phyloP scores from a whole-genome alignment of 2,329 filamentous ascomycete species.

The Diaporthe destruens region DNA sequence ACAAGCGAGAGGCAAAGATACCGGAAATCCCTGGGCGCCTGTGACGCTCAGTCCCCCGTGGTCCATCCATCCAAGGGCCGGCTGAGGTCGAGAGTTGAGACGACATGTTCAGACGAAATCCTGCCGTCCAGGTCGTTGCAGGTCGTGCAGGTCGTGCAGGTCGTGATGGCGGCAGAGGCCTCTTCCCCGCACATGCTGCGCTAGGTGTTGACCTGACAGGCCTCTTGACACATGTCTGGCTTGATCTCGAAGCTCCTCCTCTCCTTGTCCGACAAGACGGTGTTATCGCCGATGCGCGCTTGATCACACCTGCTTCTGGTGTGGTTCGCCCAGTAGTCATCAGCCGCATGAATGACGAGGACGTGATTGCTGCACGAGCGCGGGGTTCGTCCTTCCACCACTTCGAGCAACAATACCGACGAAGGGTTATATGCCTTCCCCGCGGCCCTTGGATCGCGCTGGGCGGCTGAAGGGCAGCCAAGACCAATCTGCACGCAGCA shows the following conservation, averaged over 20 bases:
- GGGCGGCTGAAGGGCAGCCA: constrained; percentile 14
- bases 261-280: not conserved
- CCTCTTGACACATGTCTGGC: constrained; percentile 13
- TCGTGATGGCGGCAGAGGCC: not conserved
- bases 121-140: not conserved
- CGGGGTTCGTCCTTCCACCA: constrained; percentile 31
- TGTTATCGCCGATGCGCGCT: constrained; percentile 2
- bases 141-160: not conserved
- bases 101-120: constrained; percentile 26
- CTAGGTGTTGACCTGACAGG: not conserved
- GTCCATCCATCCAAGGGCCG: constrained; percentile 6
- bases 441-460: constrained; percentile 2
- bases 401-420: constrained; percentile 30
- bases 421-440: constrained; percentile 4
- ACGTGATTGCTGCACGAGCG: constrained; percentile 22
- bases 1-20: not conserved
- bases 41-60: constrained; percentile 21
- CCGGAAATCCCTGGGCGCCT: not conserved
- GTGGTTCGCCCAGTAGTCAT: constrained; percentile 10
- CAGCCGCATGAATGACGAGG: constrained; percentile 5
- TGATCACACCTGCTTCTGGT: constrained; percentile 23
- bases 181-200: constrained; percentile 7
- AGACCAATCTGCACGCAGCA: constrained; percentile 22
- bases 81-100: constrained; percentile 23
- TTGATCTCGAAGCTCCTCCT: not conserved